These are phyloP conservation scores for Verticillium nubilum DNA, from an alignment of 2,329 filamentous ascomycete genomes.

Conservation along the genomic window DNA sequence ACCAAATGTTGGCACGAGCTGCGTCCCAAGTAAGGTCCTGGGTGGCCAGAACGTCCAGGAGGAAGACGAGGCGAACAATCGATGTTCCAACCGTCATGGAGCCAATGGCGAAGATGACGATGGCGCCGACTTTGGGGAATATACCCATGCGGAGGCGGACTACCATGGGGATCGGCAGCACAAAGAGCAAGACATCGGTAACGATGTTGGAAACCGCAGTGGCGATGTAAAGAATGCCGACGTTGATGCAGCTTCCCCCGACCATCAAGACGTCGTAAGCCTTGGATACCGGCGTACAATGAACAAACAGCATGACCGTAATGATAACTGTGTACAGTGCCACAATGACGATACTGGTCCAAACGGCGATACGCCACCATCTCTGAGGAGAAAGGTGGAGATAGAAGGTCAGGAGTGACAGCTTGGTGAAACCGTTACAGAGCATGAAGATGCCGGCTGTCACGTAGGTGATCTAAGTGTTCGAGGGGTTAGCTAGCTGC, in stretches of 20 bases:
- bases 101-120: slow-evolving; percentile 38
- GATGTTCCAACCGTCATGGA: slow-evolving; percentile 16
- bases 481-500: slow-evolving; percentile 5
- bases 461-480: slow-evolving; percentile 15
- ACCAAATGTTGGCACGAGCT: slow-evolving; percentile 10
- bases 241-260: slow-evolving; percentile 35
- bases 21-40: slow-evolving; percentile 8
- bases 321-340: slow-evolving; percentile 24
- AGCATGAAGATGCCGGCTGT: slow-evolving; percentile 24
- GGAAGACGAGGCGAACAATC: slow-evolving; percentile 4
- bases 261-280: slow-evolving; percentile 23
- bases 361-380: slow-evolving; percentile 25
- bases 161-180: slow-evolving; percentile 40
- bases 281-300: slow-evolving; percentile 26
- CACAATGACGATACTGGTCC: slow-evolving; percentile 21
- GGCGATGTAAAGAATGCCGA: slow-evolving; percentile 40
- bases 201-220: slow-evolving; percentile 41
- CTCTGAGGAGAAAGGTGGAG: slow-evolving; percentile 26
- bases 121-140: slow-evolving; percentile 39
- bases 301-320: slow-evolving; percentile 27
- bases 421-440: slow-evolving; percentile 27
- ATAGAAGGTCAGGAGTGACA: slow-evolving; percentile 33
- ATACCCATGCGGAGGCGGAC: slow-evolving; percentile 35
- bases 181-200: slow-evolving; percentile 41
- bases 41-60: slow-evolving; percentile 3